Base-by-base conservation (phyloP, 768 basidiomycete genomes). In the Mycena olivaceomarginata region DNA sequence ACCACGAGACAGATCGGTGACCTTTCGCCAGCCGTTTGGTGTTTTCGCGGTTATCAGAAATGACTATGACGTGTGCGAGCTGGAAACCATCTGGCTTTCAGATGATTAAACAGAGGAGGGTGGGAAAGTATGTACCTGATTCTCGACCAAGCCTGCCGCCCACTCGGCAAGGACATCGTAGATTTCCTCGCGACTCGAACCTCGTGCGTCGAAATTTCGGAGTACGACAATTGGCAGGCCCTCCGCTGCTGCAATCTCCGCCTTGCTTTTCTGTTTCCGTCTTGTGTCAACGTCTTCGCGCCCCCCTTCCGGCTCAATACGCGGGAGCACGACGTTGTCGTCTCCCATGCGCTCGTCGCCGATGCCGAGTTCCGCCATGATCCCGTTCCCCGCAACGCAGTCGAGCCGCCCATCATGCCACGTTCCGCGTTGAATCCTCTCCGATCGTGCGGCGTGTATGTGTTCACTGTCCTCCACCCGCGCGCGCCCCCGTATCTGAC, bases 371-470 rank as follows among this genome's bases (percentile, higher is more conserved):
- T 79, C 78, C 4, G 67, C 48, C 87, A 98, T 97, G 65, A 96
- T 83, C 3, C 98, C 97, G 75, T 94, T 97, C 0, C 97, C 97
- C 2, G 96, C 93, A 46, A 98, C 86, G 74, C 92, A 93, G 82
- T 98, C 98, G 46, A 98, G 75, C 67, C 98, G 89, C 12, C 94
- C 95, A 82, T 99, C 98, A 79, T 97, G 96, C 93, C 93, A 97
- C 40, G 87, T 90, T 0, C 96, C 96, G 22, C 85, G 80, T 22
- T 84, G 84, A 74, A 97, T 92, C 51, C 88, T 84, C 74, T 90
- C 87, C 18, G 53, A 40, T 8, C 5, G 25, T 45, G 43, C 43
- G 15, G 43, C 43, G 15, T 45, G 43, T 69, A 66, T 57, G n/a
- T 46, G 74, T 7, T 56, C 63, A 8, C 43, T 43, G n/a, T 65